Evolutionary conservation across 1,139 yeast species (phyloP).

Genomic region (Arxiozyma slooffiae): DNA sequence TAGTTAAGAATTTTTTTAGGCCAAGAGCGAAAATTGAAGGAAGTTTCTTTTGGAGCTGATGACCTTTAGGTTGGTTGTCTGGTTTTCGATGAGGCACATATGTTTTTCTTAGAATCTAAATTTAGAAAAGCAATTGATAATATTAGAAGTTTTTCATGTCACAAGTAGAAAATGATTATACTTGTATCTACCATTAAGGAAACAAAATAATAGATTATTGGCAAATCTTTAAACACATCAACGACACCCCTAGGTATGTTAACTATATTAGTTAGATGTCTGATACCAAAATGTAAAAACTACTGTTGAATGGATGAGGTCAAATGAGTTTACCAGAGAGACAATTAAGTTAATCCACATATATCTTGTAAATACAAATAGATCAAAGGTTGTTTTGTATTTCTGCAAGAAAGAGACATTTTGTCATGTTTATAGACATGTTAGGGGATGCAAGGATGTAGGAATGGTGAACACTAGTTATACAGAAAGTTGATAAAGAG

Average conservation of each 20-base stretch:
- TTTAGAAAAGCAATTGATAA: neutral
- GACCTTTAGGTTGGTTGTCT: too few relatives aligned
- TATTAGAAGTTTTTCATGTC: neutral
- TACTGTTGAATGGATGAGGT: neutral
- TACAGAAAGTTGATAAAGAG: neutral
- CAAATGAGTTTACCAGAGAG: neutral
- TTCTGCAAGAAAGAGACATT: neutral
- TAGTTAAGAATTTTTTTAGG: neutral
- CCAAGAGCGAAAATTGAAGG: too few relatives aligned
- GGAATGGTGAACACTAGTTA: neutral
- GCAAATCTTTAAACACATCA: neutral
- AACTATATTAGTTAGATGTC: neutral
- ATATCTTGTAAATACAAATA: neutral
- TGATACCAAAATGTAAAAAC: neutral
- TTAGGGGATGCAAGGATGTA: neutral
- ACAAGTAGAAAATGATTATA: neutral
- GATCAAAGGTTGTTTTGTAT: neutral
- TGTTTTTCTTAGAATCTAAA: neutral
- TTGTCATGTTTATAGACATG: neutral
- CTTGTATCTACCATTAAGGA: neutral
- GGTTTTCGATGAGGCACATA: slow-evolving; percentile 1
- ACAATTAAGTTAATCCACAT: neutral
- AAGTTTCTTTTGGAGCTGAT: too few relatives aligned
- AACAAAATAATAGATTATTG: neutral
- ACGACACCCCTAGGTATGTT: neutral